Percentiles rank a stretch among this genome's conserved stretches.
Conservation (phyloP, 1,284 basidiomycete species). For the Rhodotorula glutinis region DNA sequence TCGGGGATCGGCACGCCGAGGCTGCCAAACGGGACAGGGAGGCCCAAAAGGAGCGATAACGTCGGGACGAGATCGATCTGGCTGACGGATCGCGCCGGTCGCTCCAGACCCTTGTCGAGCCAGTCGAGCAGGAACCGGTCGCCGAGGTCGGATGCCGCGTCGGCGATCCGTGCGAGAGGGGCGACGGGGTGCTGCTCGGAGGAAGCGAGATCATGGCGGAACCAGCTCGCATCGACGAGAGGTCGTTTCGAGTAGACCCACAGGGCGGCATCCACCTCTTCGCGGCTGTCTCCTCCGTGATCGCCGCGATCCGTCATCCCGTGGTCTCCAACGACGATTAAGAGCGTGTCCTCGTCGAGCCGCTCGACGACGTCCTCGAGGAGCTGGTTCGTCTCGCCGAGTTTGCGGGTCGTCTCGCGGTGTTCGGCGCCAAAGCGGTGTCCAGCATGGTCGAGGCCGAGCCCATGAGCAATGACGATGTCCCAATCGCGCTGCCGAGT, state of each 20-base stretch:
- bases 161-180: conserved; percentile 1
- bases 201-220: conserved; percentile 13
- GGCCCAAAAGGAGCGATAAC: conserved; percentile 81
- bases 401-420: conserved; percentile 77
- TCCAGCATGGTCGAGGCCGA: conserved; percentile 97
- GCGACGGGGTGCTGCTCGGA: conserved; percentile 22
- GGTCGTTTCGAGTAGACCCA: conserved; percentile 79
- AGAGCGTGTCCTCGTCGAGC: conserved; percentile 74
- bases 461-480: conserved; percentile 84
- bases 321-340: conserved; percentile 92
- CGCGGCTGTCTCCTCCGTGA: conserved; percentile 84
- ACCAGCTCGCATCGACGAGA: conserved; percentile 40
- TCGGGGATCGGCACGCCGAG: conserved; percentile 89
- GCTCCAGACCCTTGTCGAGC: conserved; percentile 44
- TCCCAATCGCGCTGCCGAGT: conserved; percentile 60
- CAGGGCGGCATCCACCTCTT: conserved; percentile 79
- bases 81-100: conserved; percentile 63
- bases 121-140: conserved; percentile 28
- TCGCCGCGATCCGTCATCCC: conserved; percentile 96
- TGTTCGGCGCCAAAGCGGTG: conserved; percentile 90
- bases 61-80: conserved; percentile 95
- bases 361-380: conserved; percentile 64
- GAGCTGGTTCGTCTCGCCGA: conserved; percentile 82
- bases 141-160: conserved; percentile 13
- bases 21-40: conserved; percentile 94